Percentiles rank a stretch among this genome's conserved stretches.
phyloP scores from a whole-genome alignment of 2,329 filamentous ascomycete species.

The Samsoniella hepiali region DNA sequence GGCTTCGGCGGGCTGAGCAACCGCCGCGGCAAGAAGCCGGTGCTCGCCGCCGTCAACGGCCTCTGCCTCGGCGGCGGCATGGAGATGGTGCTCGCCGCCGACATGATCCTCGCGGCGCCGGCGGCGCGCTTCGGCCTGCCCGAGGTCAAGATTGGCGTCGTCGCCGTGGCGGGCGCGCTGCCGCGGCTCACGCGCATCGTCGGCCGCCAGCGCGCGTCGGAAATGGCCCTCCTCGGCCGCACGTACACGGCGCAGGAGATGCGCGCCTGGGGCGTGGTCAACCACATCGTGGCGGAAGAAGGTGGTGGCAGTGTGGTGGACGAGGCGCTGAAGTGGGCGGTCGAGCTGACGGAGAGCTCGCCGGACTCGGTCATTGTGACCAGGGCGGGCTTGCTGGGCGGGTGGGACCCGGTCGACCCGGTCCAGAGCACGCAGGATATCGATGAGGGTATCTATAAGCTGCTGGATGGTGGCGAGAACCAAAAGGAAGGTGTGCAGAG shows the following conservation, averaged over 20 bases:
- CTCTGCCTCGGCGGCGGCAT: constrained; percentile 72
- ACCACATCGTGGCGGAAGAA: constrained; percentile 51
- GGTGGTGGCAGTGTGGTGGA: constrained; percentile 44
- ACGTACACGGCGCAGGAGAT: constrained; percentile 59
- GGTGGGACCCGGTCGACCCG: constrained; percentile 67
- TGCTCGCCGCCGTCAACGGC: constrained; percentile 75
- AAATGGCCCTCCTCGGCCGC: constrained; percentile 66
- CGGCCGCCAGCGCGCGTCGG: constrained; percentile 66
- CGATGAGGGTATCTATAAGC: constrained; percentile 54
- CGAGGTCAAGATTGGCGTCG: constrained; percentile 68
- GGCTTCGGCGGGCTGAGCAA: constrained; percentile 68
- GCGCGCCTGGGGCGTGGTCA: constrained; percentile 66
- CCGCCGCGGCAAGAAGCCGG: constrained; percentile 66
- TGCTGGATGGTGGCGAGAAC: constrained; percentile 65
- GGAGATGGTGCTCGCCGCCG: constrained; percentile 72
- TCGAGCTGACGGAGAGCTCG: constrained; percentile 60
- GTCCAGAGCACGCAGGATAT: constrained; percentile 59
- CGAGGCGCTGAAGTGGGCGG: constrained; percentile 60
- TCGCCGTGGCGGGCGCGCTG: constrained; percentile 67
- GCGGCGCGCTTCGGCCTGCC: constrained; percentile 64
- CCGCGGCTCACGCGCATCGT: constrained; percentile 63
- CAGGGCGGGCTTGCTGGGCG: constrained; percentile 66
- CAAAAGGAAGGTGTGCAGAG: constrained; percentile 70
- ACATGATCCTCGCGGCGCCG: constrained; percentile 63
- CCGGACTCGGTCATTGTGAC: constrained; percentile 75